A percentile compares a stretch with the other conserved stretches of the same genome.
These are phyloP conservation scores for Lachnellula arida DNA, from an alignment of 2,329 filamentous ascomycete species.

Conservation along the genomic window DNA sequence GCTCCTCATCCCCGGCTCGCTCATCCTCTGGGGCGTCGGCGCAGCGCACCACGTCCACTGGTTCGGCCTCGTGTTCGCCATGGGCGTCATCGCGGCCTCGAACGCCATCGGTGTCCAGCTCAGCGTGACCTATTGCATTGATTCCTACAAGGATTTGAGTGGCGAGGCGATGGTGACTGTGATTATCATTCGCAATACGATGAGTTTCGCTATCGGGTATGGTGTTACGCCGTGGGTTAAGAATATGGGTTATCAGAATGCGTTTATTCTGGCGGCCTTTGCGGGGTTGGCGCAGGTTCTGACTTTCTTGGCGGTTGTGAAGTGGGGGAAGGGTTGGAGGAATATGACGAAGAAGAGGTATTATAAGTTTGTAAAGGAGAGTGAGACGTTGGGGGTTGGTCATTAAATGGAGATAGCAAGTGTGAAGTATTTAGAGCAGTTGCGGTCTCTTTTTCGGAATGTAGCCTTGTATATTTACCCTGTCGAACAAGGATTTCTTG, in stretches of 20 bases:
- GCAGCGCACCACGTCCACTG: conserved; percentile 43
- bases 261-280: conserved; percentile 40
- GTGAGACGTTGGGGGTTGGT: conserved; percentile 10
- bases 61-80: conserved; percentile 44
- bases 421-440: too few relatives aligned
- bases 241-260: conserved; percentile 39
- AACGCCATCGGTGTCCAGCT: conserved; percentile 42
- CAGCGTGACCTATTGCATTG: conserved; percentile 43
- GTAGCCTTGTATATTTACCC: too few relatives aligned
- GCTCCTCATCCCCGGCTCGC: conserved; percentile 39
- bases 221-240: conserved; percentile 44
- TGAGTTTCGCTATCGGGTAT: conserved; percentile 47
- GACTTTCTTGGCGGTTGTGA: conserved; percentile 43
- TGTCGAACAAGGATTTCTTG: too few relatives aligned
- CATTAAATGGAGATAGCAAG: neutral
- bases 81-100: conserved; percentile 41
- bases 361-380: conserved; percentile 34
- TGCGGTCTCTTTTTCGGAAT: too few relatives aligned
- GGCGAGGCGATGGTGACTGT: conserved; percentile 47
- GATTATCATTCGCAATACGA: conserved; percentile 44
- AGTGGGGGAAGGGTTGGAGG: conserved; percentile 43
- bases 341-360: conserved; percentile 36
- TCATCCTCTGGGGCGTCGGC: conserved; percentile 48
- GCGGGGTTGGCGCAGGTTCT: conserved; percentile 35
- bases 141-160: conserved; percentile 43